These are phyloP conservation scores for Pseudoperonospora humuli DNA, from an alignment of 352 stramenopile genomes.

Conservation along the genomic window DNA sequence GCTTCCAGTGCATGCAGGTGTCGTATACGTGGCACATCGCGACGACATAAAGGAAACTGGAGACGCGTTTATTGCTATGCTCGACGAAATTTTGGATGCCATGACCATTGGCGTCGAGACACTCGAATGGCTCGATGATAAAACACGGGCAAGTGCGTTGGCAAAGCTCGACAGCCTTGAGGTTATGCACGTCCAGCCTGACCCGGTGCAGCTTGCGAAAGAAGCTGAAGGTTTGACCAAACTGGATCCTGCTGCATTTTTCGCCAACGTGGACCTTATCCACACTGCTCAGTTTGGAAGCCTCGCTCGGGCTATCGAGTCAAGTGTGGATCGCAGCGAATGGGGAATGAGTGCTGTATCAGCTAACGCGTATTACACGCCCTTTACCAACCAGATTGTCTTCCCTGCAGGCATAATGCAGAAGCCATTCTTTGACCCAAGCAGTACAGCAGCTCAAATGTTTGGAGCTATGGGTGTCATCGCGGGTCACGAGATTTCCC, in stretches of 20 bases:
- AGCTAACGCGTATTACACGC: constrained; percentile 83
- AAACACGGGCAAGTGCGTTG: constrained; percentile 62
- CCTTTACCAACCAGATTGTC: constrained; percentile 82
- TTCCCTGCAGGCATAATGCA: constrained; percentile 92
- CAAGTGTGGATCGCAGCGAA: constrained; percentile 43
- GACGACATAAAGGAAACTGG: constrained; percentile 62
- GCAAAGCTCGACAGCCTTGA: constrained; percentile 62
- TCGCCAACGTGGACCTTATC: constrained; percentile 42
- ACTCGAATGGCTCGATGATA: constrained; percentile 86
- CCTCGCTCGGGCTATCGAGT: constrained; percentile 24
- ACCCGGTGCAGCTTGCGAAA: constrained; percentile 28
- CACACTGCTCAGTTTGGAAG: constrained; percentile 18
- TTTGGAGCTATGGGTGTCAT: constrained; percentile 88
- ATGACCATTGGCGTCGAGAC: constrained; percentile 72
- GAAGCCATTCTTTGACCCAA: constrained; percentile 83
- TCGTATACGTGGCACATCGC: constrained; percentile 74
- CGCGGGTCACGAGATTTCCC: constrained; percentile 91
- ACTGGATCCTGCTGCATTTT: constrained; percentile 29
- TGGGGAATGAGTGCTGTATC: constrained; percentile 87
- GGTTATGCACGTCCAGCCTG: constrained; percentile 19
- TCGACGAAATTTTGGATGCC: constrained; percentile 68
- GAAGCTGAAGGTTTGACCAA: constrained; percentile 29
- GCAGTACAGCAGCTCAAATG: constrained; percentile 78
- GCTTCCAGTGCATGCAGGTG: constrained; percentile 45
- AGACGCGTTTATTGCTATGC: constrained; percentile 62